Evolutionary conservation across 139 green algal species (phyloP), one percentile per base, ranked within the genome.

Genomic region (Nannochloris sp.): DNA sequence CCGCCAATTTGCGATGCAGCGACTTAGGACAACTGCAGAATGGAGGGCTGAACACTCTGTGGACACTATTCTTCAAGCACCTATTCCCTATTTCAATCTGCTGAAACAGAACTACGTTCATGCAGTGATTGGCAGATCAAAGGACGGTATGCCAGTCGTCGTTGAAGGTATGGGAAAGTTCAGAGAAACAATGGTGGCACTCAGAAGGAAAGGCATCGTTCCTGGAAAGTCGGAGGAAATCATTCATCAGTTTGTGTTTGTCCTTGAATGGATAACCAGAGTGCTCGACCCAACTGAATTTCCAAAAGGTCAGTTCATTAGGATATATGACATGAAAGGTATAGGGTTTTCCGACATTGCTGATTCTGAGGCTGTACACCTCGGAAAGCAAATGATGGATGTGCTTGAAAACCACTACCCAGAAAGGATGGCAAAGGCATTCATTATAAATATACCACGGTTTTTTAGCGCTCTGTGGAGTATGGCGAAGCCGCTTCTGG

Each of bases 241-340:
- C 12, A 66, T 66, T 43, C 36, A 66, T 5, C 60, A 66, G 14
- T 66, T 66, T 31, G 37, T 66, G 25, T 66, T 66, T 40, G 26
- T 66, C 26, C 3, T 66, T 25, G 60, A 66, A 57, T 66, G 36
- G 36, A 28, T 66, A 45, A 31, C 37, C 5, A 37, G 6, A 8
- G 20, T 50, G 12, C 12, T 64, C 17, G 36, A 59, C 33, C 13
- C 13, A 37, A 57, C 45, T 8, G 33, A n/a, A 25, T 23, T 28
- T 20, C 25, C 29, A 13, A n/a, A 17, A 40, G 60, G 60, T 40
- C n/a, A 43, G 6, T 66, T 66, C 31, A n/a, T 66, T 23, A n/a
- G 60, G 20, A 55, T 66, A 20, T 66, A 56, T n/a, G 60, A 66
- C 20, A 44, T 66, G 33, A 66, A 66, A 20, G 36, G 60, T 20